Percentiles rank a stretch among this genome's conserved stretches.
These are phyloP conservation scores for Calophaca sinica DNA, from an alignment of 306 rosid genomes.

Conservation along the genomic window DNA sequence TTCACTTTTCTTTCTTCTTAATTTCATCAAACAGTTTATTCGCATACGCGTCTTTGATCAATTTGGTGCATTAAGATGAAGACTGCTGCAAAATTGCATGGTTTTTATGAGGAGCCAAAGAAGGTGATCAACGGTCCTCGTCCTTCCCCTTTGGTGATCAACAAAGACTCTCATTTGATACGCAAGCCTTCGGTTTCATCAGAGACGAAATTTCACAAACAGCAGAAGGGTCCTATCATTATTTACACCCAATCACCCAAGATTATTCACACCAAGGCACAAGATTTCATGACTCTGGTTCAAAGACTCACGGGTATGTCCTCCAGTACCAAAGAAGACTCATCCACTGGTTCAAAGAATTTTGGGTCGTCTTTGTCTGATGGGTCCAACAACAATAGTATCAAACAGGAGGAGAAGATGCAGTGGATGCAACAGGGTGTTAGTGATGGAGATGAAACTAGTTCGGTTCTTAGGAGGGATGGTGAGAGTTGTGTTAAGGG, in stretches of 20 bases:
- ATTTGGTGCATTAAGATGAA: too few relatives aligned
- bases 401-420: background rate
- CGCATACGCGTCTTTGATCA: background rate
- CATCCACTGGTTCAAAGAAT: constrained; percentile 37
- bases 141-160: constrained; percentile 74
- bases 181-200: constrained; percentile 49
- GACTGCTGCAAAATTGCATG: constrained; percentile 23
- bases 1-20: background rate
- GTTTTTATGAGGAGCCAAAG: constrained; percentile 10
- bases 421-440: background rate
- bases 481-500: constrained; percentile 8
- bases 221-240: constrained; percentile 65
- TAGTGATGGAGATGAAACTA: constrained; percentile 48
- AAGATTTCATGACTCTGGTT: constrained; percentile 86
- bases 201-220: constrained; percentile 2
- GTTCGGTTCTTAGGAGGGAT: constrained; percentile 47
- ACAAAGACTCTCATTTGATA: constrained; percentile 54
- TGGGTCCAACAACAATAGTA: background rate
- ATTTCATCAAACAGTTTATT: constrained; percentile 13
- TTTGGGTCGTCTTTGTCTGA: constrained; percentile 49
- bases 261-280: constrained; percentile 72
- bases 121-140: constrained; percentile 64
- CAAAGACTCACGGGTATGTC: constrained; percentile 80
- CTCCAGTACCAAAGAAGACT: background rate
- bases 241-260: constrained; percentile 85